Evolutionary conservation across 352 stramenopile species (phyloP), one percentile per base, ranked within the genome.

Genomic region (Globisporangium paddicum): DNA sequence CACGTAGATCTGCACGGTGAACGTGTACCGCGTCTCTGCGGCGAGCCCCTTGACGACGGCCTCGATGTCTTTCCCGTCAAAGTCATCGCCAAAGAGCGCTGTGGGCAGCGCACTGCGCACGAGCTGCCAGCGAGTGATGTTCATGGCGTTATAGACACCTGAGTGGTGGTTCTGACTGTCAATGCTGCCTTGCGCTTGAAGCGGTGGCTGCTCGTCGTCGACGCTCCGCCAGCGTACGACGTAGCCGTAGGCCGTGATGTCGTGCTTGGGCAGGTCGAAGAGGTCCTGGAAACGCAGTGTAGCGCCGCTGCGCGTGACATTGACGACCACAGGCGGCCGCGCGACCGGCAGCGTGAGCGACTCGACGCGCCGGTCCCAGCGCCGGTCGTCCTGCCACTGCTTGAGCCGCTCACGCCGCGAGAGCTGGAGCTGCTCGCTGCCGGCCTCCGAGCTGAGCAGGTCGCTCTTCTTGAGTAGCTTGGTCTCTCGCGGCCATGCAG

Each of bases 21-120:
- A 90, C 25, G 72, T 72, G 61, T 94, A 94, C n/a, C 63, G 55
- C 1, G 72, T 83, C 58, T 90, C 82, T 0, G 84, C 64, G 28
- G 64, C 44, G 4, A 94, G 67, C 0, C 77, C 80, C 10, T 37
- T 55, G 38, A 91, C 70, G 18, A 78, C 58, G 14, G 67, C 75
- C 59, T 91, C 69, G 40, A 94, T 87, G 44, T 89, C 77, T 40
- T 76, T 77, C n/a, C 84, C 82, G 58, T 92, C 82, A 51, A 92
- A 90, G 34, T 86, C 81, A 28, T 90, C 78, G 1, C 80, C 81
- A 58, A 94, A 94, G 4, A 87, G 69, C 9, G 69, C 64, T 2
- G 80, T 90, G 5, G 82, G 78, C 58, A 89, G 71, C 10, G 47
- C 69, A 30, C 82, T 92, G 21, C 84, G 84, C 42, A 64, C 63